Percentiles rank a stretch among this genome's conserved stretches.
phyloP scores from a whole-genome alignment of 225 moss, liverwort and hornwort genomes.

The Rhytidiadelphus loreus region DNA sequence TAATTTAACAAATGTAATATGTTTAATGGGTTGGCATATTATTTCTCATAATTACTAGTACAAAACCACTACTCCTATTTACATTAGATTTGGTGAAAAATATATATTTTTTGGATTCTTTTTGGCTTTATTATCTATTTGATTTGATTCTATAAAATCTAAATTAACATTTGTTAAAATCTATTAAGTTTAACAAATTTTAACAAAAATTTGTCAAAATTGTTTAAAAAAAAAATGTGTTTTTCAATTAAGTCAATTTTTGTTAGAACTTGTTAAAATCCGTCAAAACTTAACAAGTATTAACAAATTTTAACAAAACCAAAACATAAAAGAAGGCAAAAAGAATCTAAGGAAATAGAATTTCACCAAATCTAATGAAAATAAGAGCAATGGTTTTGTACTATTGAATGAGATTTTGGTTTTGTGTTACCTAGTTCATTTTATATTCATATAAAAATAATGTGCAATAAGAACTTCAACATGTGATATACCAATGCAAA shows the following conservation, averaged over 20 bases:
- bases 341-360: background rate
- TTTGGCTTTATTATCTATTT: fast-evolving
- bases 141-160: fast-evolving
- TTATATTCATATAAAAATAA: background rate
- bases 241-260: background rate
- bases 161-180: fast-evolving
- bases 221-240: fast-evolving
- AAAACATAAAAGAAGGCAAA: background rate
- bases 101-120: background rate
- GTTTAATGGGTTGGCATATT: fast-evolving
- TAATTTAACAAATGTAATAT: background rate
- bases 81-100: background rate
- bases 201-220: background rate
- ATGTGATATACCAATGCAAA: no score
- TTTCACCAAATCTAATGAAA: background rate
- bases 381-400: background rate
- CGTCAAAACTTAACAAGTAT: no score
- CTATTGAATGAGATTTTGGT: background rate
- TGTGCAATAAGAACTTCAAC: background rate
- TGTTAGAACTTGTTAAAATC: fast-evolving
- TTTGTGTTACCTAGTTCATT: background rate
- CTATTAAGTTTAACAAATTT: fast-evolving
- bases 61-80: fast-evolving
- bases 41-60: background rate
- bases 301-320: background rate